Conservation (phyloP, 345 rosid genomes). For the Aethionema arabicum region DNA sequence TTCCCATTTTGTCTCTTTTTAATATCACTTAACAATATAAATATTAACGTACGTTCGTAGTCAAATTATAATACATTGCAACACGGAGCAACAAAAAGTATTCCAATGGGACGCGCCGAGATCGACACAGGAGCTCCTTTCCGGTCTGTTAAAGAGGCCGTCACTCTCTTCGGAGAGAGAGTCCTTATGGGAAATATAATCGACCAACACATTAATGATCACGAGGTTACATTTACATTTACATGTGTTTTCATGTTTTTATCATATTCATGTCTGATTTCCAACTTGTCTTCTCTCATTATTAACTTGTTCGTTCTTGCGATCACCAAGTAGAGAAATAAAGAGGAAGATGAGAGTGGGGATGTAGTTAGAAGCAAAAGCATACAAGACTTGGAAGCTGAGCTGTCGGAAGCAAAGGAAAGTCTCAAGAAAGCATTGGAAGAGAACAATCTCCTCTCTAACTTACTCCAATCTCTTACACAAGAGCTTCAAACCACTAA, state of each 20-base stretch:
- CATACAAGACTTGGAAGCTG: conserved; percentile 31
- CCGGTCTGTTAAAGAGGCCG: conserved; percentile 77
- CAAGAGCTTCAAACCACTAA: conserved; percentile 58
- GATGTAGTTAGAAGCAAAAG: conserved; percentile 35
- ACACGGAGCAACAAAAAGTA: neutral
- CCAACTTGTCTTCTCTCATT: neutral
- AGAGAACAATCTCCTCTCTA: conserved; percentile 47
- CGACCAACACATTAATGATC: conserved; percentile 42
- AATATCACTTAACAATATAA: no score
- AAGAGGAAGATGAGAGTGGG: conserved; percentile 24
- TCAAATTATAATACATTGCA: no score
- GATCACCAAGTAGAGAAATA: neutral
- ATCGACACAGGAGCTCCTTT: conserved; percentile 77
- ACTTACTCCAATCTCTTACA: conserved; percentile 38
- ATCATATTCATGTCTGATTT: neutral
- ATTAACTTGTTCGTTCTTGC: neutral
- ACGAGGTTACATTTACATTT: conserved; percentile 38
- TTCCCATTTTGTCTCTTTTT: conserved; percentile 1
- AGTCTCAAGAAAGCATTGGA: conserved; percentile 50
- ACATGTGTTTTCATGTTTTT: neutral
- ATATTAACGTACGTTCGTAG: no score
- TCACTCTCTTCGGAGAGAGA: conserved; percentile 61
- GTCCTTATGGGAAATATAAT: conserved; percentile 54
- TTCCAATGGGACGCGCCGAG: conserved; percentile 47
- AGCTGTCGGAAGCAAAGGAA: conserved; percentile 63